A percentile compares a stretch with the other conserved stretches of the same genome.
phyloP scores from a whole-genome alignment of 495 filamentous ascomycete genomes.

The Neurospora sp. region DNA sequence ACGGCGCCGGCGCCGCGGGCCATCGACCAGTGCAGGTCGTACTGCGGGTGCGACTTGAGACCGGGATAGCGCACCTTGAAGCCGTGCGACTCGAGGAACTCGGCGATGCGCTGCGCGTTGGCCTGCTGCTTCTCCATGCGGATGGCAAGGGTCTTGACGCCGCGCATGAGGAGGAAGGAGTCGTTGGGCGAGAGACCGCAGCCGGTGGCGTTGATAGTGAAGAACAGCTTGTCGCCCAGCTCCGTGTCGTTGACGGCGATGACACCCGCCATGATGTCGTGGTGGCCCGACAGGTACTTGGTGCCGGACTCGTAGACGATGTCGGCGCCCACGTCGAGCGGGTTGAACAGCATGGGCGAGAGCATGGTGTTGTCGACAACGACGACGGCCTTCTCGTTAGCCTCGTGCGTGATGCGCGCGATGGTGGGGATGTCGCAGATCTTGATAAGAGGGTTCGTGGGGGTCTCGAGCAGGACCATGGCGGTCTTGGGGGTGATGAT shows the following conservation, averaged over 20 bases:
- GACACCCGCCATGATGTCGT: constrained; percentile 97
- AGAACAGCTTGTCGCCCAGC: constrained; percentile 83
- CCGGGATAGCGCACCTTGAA: constrained; percentile 95
- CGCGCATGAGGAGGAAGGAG: constrained; percentile 87
- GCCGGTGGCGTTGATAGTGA: constrained; percentile 90
- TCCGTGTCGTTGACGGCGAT: constrained; percentile 74
- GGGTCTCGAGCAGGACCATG: constrained; percentile 94
- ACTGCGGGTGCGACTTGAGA: constrained; percentile 87
- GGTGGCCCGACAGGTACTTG: constrained; percentile 95
- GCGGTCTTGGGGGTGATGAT: constrained; percentile 69
- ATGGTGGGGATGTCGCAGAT: constrained; percentile 84
- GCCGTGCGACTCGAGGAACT: constrained; percentile 82
- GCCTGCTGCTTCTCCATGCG: constrained; percentile 97
- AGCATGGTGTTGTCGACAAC: constrained; percentile 98
- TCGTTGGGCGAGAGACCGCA: constrained; percentile 92
- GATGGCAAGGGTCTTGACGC: constrained; percentile 90
- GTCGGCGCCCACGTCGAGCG: constrained; percentile 86
- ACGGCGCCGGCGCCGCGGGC: constrained; percentile 90
- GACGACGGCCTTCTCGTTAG: constrained; percentile 72
- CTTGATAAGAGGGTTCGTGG: constrained; percentile 96
- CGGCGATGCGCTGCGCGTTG: constrained; percentile 81
- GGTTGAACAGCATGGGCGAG: constrained; percentile 82
- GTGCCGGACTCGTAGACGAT: constrained; percentile 96
- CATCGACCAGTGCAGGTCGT: constrained; percentile 90
- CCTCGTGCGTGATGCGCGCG: constrained; percentile 60